Conservation (phyloP, 345 rosid genomes). For the Mercurialis annua region DNA sequence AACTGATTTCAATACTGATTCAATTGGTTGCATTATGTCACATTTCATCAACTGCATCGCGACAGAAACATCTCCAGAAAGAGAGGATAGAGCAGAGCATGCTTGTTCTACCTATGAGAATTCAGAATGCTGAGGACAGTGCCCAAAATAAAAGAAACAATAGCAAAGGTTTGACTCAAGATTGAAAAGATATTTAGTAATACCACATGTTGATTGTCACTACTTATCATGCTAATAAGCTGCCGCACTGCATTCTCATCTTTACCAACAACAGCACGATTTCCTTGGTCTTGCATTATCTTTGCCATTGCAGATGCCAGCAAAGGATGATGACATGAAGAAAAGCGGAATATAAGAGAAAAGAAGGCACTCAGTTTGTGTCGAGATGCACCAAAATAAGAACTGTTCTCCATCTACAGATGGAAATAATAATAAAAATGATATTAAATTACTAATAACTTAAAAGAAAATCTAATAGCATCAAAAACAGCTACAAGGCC, state of each 20-base stretch:
- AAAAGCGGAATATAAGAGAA: slow-evolving; percentile 95
- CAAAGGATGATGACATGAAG: slow-evolving; percentile 98
- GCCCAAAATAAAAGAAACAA: slow-evolving; percentile 15
- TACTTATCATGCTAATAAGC: slow-evolving; percentile 98
- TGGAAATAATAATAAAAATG: slow-evolving; percentile 4
- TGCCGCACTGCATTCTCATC: slow-evolving; percentile 99
- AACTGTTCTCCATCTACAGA: slow-evolving; percentile 81
- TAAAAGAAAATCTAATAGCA: background rate
- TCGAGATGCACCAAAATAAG: slow-evolving; percentile 89
- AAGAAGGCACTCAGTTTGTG: slow-evolving; percentile 98
- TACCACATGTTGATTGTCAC: slow-evolving; percentile 93
- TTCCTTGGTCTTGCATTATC: slow-evolving; percentile 95
- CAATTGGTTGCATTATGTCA: slow-evolving; percentile 93
- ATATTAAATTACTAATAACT: no score
- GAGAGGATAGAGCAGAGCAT: slow-evolving; percentile 88
- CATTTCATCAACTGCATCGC: slow-evolving; percentile 96
- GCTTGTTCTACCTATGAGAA: slow-evolving; percentile 90
- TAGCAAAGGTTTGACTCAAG: background rate
- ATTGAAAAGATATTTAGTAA: slow-evolving; percentile 27
- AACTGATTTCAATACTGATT: slow-evolving; percentile 73
- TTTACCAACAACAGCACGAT: slow-evolving; percentile 81
- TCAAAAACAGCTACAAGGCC: background rate
- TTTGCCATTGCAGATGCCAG: slow-evolving; percentile 95
- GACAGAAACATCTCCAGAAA: slow-evolving; percentile 84
- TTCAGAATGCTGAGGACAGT: slow-evolving; percentile 21